Evolutionary conservation across 306 rosid species (phyloP), one percentile per base, ranked within the genome.

Genomic region (Adenanthera pavonina): DNA sequence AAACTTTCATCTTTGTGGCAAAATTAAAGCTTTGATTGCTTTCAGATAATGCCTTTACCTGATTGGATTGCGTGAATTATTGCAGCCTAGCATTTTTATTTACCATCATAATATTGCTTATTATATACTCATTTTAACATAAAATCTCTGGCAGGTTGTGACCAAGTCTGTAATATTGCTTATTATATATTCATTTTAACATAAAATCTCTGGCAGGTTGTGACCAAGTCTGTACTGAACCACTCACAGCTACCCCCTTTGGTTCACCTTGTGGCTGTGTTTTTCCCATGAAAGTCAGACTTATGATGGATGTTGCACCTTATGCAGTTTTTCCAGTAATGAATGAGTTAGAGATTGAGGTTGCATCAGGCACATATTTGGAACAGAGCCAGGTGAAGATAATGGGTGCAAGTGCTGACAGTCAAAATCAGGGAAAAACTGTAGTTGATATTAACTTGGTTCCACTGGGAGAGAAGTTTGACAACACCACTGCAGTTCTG

Each of bases 181-280:
- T 86, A 17, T 52, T 78, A 74, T 78, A 69, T 73, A 69, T 84
- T 69, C 84, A 57, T 72, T 69, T 44, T 17, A 19, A 40, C 52
- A 47, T 78, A 84, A 14, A 80, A 75, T 4, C 66, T 78, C 66
- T 81, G 73, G 85, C 93, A 91, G 97, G 87, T 69, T 95, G 99
- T 84, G 92, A 80, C 82, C 97, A 92, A 90, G 88, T 80, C 78
- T 95, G 99, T 59, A 76, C 77, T 53, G 97, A 91, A 47, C 99
- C 99, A 6, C 90, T 93, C 60, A 91, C 95, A 67, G 73, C 91
- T 57, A 85, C 99, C 67, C 95, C 97, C 68, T 88, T 88, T 83
- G 97, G 95, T 78, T 90, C 99, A 66, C 99, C 97, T 82, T 95
- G 99, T 88, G 99, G 99, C 8, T 95, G 99, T 70, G 97, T 95